Evolutionary conservation across 306 rosid species (phyloP), one percentile per base, ranked within the genome.

Genomic region (Dryas alaskensis): DNA sequence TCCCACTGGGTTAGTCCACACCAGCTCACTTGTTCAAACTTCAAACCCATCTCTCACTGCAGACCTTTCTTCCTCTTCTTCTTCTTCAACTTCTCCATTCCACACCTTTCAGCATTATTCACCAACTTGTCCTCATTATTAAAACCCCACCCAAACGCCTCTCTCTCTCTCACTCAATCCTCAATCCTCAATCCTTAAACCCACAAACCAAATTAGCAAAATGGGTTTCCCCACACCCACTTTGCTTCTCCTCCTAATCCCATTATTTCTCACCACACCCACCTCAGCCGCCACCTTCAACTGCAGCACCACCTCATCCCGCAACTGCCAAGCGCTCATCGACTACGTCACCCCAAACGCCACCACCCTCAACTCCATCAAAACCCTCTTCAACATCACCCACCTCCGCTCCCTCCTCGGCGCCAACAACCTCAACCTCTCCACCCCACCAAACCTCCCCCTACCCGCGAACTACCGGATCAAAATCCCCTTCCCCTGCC

Each of bases 401-500:
- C 85, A 88, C 77, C 59, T 86, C 53, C 62, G 55, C 27, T 73
- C 81, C 74, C 55, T 94, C 3, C 72, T 87, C 3, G 98, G 96
- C 40, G 96, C 85, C 11, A 93, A 91, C 88, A 66, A 72, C 77
- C 6, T 86, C 4, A 59, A 82, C 0, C 3, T 7, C 46, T 46
- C 79, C 76, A 78, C 91, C 58, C 0, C 17, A 2, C 6, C 40
- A 3, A 67, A 6, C 47, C 0, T 1, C 22, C 4, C 8, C 22
- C 47, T 91, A 3, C 5, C 0, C 8, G 67, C 86, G 25, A 4
- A 50, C 4, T 0, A 9, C 43, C 71, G 1, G 11, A 60, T 94
- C 42, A 69, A 46, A 57, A 75, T 94, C 42, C 97, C 98, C n/a
- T 83, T 91, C 83, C 49, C 52, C 4, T 93, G 98, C 81, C 25